These are phyloP conservation scores for Trichoderma brevicompactum DNA, from an alignment of 2,329 filamentous ascomycete genomes.

Conservation along the genomic window DNA sequence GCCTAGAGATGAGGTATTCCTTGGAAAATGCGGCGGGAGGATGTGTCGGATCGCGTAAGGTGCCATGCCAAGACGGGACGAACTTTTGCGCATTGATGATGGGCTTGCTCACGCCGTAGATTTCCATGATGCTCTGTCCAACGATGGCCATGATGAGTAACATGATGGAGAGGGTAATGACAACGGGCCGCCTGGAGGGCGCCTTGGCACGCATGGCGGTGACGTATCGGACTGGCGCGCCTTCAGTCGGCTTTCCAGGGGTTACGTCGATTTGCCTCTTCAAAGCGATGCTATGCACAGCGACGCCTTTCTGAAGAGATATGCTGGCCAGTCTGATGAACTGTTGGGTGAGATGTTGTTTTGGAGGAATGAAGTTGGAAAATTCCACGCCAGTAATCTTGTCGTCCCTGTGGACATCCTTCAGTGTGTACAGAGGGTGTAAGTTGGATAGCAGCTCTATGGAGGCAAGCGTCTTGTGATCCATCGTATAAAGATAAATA, in stretches of 20 bases:
- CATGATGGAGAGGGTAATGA: conserved; percentile 60
- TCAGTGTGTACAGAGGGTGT: conserved; percentile 57
- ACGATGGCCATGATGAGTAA: conserved; percentile 65
- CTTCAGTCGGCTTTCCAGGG: conserved; percentile 42
- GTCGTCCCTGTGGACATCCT: conserved; percentile 56
- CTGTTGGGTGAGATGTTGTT: conserved; percentile 46
- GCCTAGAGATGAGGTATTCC: conserved; percentile 44
- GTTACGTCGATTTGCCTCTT: conserved; percentile 48
- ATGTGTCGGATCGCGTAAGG: conserved; percentile 37
- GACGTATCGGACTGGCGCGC: conserved; percentile 68
- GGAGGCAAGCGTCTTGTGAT: conserved; percentile 59
- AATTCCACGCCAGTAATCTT: conserved; percentile 65
- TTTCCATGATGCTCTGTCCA: conserved; percentile 67
- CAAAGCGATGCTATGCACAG: conserved; percentile 79
- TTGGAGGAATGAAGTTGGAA: conserved; percentile 61
- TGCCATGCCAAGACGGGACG: conserved; percentile 54
- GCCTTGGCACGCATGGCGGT: conserved; percentile 62
- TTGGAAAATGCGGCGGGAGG: conserved; percentile 38
- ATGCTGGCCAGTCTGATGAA: conserved; percentile 77
- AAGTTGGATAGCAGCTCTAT: conserved; percentile 58
- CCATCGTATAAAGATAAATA: conserved; percentile 76
- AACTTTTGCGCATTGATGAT: conserved; percentile 59
- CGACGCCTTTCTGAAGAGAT: conserved; percentile 77
- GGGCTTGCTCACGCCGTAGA: conserved; percentile 61
- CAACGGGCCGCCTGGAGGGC: conserved; percentile 56